Evolutionary conservation across 441 rosid genomes (phyloP), one percentile per base, ranked within the genome.

Genomic region (Mallotus repandus): DNA sequence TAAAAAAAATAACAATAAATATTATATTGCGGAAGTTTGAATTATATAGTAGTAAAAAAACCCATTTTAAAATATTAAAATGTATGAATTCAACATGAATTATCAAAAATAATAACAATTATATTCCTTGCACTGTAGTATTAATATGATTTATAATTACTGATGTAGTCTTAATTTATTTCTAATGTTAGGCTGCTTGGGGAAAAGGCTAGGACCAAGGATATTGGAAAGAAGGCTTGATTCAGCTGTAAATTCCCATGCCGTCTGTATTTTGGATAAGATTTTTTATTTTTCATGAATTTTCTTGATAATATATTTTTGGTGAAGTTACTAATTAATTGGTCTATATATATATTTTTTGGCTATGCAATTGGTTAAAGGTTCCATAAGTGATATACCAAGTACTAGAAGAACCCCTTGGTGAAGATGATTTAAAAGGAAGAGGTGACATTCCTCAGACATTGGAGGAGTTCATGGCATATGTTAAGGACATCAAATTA

Each of bases 341-440:
- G n/a, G 15, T 41, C 22, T 71, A 15, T 25, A 25, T 25, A 25
- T 25, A 0, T 16, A 56, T 38, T 59, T 2, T 11, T 59, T 12
- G 10, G 9, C 4, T 59, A 9, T 59, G 41, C 4, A 63, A 50
- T 18, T 16, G 32, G 11, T 18, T 74, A 66, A 82, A 91, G 97
- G 97, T 96, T 52, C 99, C 94, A 35, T 94, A 93, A 71, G 87
- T 93, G 48, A 88, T 96, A 58, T 96, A 89, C 86, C 83, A 86
- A 84, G 85, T 91, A 16, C 76, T 96, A 67, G 82, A 88, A 66
- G 82, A 88, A 57, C 98, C 98, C 10, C 76, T 88, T 57, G 84
- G 76, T 52, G 80, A 81, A 63, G 90, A 91, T 77, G 98, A 87
- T 70, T 69, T 93, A 29, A 79, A 82, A 81, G 97, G 94, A 81